phyloP scores from a whole-genome alignment of 2,329 filamentous ascomycete genomes.

The Bipolaris oryzae region DNA sequence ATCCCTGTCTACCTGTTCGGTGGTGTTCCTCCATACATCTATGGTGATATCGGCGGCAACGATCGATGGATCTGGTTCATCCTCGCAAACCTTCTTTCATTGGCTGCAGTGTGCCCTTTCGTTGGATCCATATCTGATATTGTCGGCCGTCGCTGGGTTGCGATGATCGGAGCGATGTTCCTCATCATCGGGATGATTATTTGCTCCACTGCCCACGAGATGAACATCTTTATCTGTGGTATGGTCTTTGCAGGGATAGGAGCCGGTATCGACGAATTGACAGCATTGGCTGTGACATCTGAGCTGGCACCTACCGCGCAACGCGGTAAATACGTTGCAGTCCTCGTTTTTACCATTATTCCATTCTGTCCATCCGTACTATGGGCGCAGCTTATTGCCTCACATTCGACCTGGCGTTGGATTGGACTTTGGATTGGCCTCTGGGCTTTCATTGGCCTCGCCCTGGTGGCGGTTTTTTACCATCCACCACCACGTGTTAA shows the following conservation, averaged over 20 bases:
- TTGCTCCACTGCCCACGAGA: slow-evolving; percentile 32
- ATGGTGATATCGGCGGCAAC: slow-evolving; percentile 64
- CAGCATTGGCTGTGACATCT: slow-evolving; percentile 68
- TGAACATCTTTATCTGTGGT: slow-evolving; percentile 36
- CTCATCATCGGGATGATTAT: slow-evolving; percentile 46
- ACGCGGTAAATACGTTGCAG: slow-evolving; percentile 66
- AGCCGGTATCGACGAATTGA: slow-evolving; percentile 71
- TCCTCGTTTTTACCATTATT: slow-evolving; percentile 65
- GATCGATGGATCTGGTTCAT: slow-evolving; percentile 64
- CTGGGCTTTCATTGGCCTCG: slow-evolving; percentile 59
- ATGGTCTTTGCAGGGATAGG: slow-evolving; percentile 65
- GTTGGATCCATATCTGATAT: slow-evolving; percentile 58
- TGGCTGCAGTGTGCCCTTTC: slow-evolving; percentile 64
- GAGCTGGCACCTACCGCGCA: slow-evolving; percentile 70
- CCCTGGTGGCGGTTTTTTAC: slow-evolving; percentile 55
- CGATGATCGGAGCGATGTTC: slow-evolving; percentile 35
- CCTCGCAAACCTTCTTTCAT: slow-evolving; percentile 59
- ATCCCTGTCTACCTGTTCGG: slow-evolving; percentile 57
- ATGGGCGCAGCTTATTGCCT: slow-evolving; percentile 64
- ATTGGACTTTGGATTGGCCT: slow-evolving; percentile 59
- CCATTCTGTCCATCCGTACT: slow-evolving; percentile 67
- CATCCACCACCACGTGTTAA: slow-evolving; percentile 52
- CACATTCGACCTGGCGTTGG: slow-evolving; percentile 58
- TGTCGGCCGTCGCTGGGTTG: slow-evolving; percentile 40
- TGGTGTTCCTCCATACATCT: slow-evolving; percentile 55